Base-by-base conservation (phyloP, 768 basidiomycete genomes). In the Kwoniella dendrophila region DNA sequence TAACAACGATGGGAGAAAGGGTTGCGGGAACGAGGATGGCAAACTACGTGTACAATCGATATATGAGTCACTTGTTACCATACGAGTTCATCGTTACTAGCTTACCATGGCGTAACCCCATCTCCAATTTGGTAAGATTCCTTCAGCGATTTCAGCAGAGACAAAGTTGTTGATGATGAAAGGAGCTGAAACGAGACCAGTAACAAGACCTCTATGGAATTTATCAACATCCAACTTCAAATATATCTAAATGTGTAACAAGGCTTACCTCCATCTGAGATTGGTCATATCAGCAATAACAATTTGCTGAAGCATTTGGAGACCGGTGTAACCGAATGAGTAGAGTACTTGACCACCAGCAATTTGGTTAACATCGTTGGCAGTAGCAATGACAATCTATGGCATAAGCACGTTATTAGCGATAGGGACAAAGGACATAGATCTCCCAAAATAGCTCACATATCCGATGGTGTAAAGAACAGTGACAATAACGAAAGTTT, bases 401-500 rank as follows among this genome's bases (percentile, higher is more conserved):
- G 38, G 30, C 7, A 34, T 16, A 24, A 44, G 41, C 11, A 20
- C 12, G 4, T 5, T 49, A 24, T 47, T n/a, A 32, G 5, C 20
- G 4, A 11, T 22, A 18, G 18, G 14, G 18, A 47, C 26, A 51
- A 14, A 18, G 26, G 27, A 11, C 1, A 7, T 44, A 44, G 45
- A 51, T n/a, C n/a, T n/a, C n/a, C n/a, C n/a, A n/a, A n/a, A n/a
- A n/a, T n/a, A n/a, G n/a, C 57, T 62, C 41, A 72, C 76, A 79
- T 80, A 86, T 79, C 82, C 86, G 33, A 87, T 44, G 52, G 85
- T 83, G 76, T 88, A 88, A 66, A 87, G 85, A 18, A 86, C 40
- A 38, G 85, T 71, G 57, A 87, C 85, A 38, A 83, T 64, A 29
- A 83, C 79, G 70, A 86, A 89, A 1, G 87, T 86, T 41, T 82